These are phyloP conservation scores for Aphanomyces astaci DNA, from an alignment of 352 stramenopile species.

Conservation along the genomic window DNA sequence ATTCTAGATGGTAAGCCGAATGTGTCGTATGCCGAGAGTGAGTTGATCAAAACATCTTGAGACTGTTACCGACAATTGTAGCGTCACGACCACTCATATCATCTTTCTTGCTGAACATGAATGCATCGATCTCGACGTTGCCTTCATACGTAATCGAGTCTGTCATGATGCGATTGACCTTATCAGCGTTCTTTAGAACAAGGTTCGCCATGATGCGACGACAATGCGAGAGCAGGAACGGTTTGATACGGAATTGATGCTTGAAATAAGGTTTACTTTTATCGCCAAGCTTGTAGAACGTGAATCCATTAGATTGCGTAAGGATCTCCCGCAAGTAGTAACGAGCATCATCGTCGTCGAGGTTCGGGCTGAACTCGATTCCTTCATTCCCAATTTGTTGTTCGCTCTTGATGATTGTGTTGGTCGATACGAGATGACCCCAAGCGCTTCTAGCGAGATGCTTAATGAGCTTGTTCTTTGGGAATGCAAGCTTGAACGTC, in stretches of 20 bases:
- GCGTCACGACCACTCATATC: too few relatives aligned
- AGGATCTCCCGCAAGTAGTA: constrained; percentile 2
- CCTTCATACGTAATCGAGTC: too few relatives aligned
- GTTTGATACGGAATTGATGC: constrained; percentile 4
- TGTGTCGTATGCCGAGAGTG: too few relatives aligned
- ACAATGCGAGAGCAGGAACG: too few relatives aligned
- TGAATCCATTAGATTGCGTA: neutral
- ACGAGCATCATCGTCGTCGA: neutral
- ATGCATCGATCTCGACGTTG: too few relatives aligned
- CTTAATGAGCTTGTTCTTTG: neutral
- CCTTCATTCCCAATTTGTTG: neutral
- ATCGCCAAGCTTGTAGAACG: constrained; percentile 1
- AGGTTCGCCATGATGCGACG: too few relatives aligned
- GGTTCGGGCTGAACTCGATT: neutral
- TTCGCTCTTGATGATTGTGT: neutral
- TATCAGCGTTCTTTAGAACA: too few relatives aligned
- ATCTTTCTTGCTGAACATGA: too few relatives aligned
- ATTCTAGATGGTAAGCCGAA: too few relatives aligned
- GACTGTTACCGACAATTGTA: too few relatives aligned
- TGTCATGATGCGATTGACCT: too few relatives aligned
- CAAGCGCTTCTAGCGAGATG: neutral
- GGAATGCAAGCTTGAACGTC: neutral
- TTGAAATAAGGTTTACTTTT: neutral
- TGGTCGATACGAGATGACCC: neutral
- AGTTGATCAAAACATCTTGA: too few relatives aligned